Base-by-base conservation (phyloP, 208 protist genomes). In the Leishmania guyanensis region DNA sequence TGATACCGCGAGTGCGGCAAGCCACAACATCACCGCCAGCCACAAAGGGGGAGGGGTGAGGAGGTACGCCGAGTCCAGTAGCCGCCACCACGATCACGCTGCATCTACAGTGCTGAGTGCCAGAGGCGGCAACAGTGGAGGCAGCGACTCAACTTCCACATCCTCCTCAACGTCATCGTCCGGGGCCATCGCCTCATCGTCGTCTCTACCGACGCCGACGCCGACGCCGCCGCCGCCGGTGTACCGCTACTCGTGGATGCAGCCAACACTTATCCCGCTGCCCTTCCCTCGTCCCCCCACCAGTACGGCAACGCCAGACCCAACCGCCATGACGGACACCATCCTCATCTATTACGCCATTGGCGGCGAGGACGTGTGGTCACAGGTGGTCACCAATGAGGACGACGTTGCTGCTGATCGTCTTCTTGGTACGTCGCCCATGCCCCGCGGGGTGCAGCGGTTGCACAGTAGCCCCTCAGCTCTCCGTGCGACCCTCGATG, bases 301-400 rank as follows among this genome's bases (percentile, higher is more conserved):
- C n/a, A n/a, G 12, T 14, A 46, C 73, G 2, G 72, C 2, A 0
- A 20, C 26, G 29, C 51, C 81, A 43, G 69, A 80, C n/a, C 36
- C 20, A 33, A 43, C 53, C 50, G 39, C 71, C 26, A 36, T 33
- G 29, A 75, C 58, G 16, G 71, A 75, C 71, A 85, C 77, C 0
- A 78, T 79, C n/a, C 78, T 86, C 22, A 58, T 82, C 22, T 82
- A 77, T 53, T 77, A 82, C 65, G 82, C 82, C 12, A 62, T 86
- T 56, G 82, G 82, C 20, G 82, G 82, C n/a, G 74, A 79, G 26
- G 78, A 86, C 29, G 54, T 79, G 10, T 86, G 82, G 74, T n/a
- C 16, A 33, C 5, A 64, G 33, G 39, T 26, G 33, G 73, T 8
- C 26, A 29, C 73, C 33, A 33, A 16, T 12, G 33, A 9, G 10